Evolutionary conservation across 2,329 filamentous ascomycete species (phyloP).

Genomic region (Conoideocrella luteorostrata): DNA sequence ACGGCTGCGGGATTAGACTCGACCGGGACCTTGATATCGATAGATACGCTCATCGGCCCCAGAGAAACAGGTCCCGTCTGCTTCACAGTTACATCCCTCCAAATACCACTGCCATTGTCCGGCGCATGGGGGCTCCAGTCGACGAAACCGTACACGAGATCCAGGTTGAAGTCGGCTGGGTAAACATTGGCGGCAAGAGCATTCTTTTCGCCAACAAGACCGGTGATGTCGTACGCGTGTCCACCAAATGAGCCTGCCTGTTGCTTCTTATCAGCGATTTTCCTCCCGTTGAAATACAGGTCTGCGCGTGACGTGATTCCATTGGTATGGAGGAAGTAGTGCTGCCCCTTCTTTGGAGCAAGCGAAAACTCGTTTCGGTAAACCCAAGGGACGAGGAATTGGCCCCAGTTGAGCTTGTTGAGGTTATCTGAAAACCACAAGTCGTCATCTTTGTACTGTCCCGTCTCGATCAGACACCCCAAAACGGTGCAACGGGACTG

Average conservation of each 20-base stretch:
- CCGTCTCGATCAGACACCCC: constrained; percentile 47
- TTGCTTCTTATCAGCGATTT: constrained; percentile 38
- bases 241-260: constrained; percentile 54
- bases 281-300: constrained; percentile 51
- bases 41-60: constrained; percentile 37
- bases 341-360: constrained; percentile 22
- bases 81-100: constrained; percentile 51
- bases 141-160: constrained; percentile 43
- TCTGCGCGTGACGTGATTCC: constrained; percentile 56
- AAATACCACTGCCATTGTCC: constrained; percentile 58
- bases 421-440: constrained; percentile 50
- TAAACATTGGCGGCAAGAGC: constrained; percentile 47
- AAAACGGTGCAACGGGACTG: constrained; percentile 47
- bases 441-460: constrained; percentile 43
- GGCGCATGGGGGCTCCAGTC: constrained; percentile 35
- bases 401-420: constrained; percentile 32
- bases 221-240: constrained; percentile 47
- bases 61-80: constrained; percentile 46
- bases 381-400: constrained; percentile 51
- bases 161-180: constrained; percentile 52
- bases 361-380: constrained; percentile 49
- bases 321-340: constrained; percentile 49
- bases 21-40: constrained; percentile 27
- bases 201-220: constrained; percentile 35
- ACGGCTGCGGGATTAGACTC: constrained; percentile 24